Evolutionary conservation across 1,139 yeast genomes (phyloP), one percentile per base, ranked within the genome.

Genomic region (Pichia kudriavzevii): DNA sequence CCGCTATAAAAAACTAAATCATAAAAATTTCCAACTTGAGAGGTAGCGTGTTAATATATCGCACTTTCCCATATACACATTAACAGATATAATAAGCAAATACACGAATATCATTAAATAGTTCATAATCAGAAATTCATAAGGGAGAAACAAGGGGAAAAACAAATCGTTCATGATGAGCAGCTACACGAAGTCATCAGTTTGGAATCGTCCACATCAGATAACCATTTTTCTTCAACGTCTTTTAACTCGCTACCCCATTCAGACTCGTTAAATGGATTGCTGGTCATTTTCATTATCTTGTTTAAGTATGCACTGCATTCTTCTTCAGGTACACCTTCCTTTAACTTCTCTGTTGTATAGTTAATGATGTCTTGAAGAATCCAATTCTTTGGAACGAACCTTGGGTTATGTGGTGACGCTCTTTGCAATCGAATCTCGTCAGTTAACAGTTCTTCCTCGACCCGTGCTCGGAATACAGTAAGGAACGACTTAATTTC

Each of bases 311-410:
- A 60, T 1, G 23, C 40, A 3, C 59, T 50, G 15, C 60, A 48
- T 26, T 53, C 55, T n/a, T 55, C 52, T 16, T 61, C 55, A 8
- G 62, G 64, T 32, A 61, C 58, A 13, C 31, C 32, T 3, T 26
- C 26, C 15, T 24, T 14, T 5, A 43, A 8, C 17, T 34, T 33
- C 8, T 31, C 38, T 3, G 37, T 39, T 0, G 73, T 65, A 34
- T 61, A 59, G 22, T 69, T 65, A 35, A 84, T 79, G 1, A 85
- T 95, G 43, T 87, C 91, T 39, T 85, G 88, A 36, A 91, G 63
- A 34, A 88, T 76, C 91, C 95, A 85, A 46, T 79, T 82, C 42
- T 91, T 69, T 12, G 95, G 94, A 12, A 83, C 67, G 51, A 91
- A 88, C 26, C 72, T 53, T 3, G 98, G 98, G 51, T 91, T 91